Percentiles rank a stretch among this genome's conserved stretches.
phyloP scores from a whole-genome alignment of 2,329 filamentous ascomycete genomes.

The Trichoderma atroviride region DNA sequence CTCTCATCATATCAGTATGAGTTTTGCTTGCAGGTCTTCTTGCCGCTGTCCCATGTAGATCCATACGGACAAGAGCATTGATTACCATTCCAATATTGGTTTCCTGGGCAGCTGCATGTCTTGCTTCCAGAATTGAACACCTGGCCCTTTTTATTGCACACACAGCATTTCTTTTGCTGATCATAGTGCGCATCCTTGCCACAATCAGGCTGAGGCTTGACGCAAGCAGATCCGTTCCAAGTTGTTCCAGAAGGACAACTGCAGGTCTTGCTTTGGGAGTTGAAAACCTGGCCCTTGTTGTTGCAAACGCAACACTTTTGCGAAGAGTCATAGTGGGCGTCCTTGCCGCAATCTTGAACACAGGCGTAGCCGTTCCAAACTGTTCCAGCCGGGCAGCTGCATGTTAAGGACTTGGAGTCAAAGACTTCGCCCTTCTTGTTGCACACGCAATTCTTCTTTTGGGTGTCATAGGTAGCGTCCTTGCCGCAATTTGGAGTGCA shows the following conservation, averaged over 20 bases:
- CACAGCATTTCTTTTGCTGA: slow-evolving; percentile 15
- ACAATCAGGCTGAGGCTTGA: slow-evolving; percentile 11
- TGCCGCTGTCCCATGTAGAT: slow-evolving; percentile 20
- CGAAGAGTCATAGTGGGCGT: slow-evolving; percentile 9
- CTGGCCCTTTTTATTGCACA: slow-evolving; percentile 28
- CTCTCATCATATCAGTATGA: not conserved
- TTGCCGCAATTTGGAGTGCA: slow-evolving; percentile 25
- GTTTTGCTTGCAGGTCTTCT: slow-evolving; percentile 18
- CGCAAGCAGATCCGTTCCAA: slow-evolving; percentile 20
- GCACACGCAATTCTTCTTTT: slow-evolving; percentile 27
- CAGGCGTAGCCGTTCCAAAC: slow-evolving; percentile 19
- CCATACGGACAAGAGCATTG: slow-evolving; percentile 24
- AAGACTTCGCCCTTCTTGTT: slow-evolving; percentile 26
- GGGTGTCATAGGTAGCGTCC: slow-evolving; percentile 19
- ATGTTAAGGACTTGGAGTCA: slow-evolving; percentile 18
- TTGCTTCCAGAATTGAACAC: slow-evolving; percentile 14
- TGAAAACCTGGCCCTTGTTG: slow-evolving; percentile 23
- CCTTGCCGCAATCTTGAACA: slow-evolving; percentile 27
- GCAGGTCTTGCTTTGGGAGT: slow-evolving; percentile 23
- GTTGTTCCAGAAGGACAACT: slow-evolving; percentile 12
- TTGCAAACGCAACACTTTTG: slow-evolving; percentile 27
- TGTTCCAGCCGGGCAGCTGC: slow-evolving; percentile 20
- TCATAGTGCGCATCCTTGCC: slow-evolving; percentile 25
- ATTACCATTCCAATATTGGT: slow-evolving; percentile 16
- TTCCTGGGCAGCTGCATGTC: slow-evolving; percentile 26